Conservation (phyloP, 495 filamentous ascomycete genomes). For the Amorphotheca resinae region DNA sequence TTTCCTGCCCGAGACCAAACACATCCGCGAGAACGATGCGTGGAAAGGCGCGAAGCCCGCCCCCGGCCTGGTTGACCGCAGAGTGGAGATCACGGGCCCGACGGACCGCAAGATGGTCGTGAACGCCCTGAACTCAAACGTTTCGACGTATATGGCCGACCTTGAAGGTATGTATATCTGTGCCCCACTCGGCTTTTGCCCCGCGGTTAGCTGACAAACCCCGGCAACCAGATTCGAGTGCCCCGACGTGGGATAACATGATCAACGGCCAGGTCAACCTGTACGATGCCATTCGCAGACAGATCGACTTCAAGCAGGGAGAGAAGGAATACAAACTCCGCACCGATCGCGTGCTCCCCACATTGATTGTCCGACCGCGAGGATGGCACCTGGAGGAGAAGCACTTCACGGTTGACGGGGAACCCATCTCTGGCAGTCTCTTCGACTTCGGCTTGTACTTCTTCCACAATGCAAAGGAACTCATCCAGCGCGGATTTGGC, state of each 20-base stretch:
- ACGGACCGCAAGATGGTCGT: constrained; percentile 99
- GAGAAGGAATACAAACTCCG: constrained; percentile 95
- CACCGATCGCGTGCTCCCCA: constrained; percentile 67
- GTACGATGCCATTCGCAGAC: constrained; percentile 88
- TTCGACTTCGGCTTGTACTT: constrained; percentile 99
- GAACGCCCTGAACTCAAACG: constrained; percentile 91
- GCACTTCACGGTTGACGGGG: constrained; percentile 92
- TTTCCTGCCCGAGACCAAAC: constrained; percentile 91
- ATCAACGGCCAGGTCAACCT: constrained; percentile 96
- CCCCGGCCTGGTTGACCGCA: constrained; percentile 82
- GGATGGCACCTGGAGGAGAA: constrained; percentile 97
- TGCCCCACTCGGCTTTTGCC: too few relatives aligned
- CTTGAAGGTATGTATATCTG: constrained; percentile 60
- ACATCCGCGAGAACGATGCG: constrained; percentile 86
- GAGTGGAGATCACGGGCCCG: constrained; percentile 97
- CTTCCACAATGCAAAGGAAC: constrained; percentile 93
- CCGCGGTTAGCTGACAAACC: not conserved
- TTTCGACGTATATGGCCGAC: constrained; percentile 99
- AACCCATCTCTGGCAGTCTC: constrained; percentile 82
- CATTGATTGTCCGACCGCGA: constrained; percentile 75
- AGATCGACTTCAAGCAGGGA: constrained; percentile 94
- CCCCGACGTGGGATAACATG: constrained; percentile 99
- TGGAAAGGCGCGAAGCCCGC: constrained; percentile 94
- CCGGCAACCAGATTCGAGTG: constrained; percentile 63
- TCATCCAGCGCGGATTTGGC: constrained; percentile 69